Conservation (phyloP, 495 filamentous ascomycete species). For the Penicillium arizonense region DNA sequence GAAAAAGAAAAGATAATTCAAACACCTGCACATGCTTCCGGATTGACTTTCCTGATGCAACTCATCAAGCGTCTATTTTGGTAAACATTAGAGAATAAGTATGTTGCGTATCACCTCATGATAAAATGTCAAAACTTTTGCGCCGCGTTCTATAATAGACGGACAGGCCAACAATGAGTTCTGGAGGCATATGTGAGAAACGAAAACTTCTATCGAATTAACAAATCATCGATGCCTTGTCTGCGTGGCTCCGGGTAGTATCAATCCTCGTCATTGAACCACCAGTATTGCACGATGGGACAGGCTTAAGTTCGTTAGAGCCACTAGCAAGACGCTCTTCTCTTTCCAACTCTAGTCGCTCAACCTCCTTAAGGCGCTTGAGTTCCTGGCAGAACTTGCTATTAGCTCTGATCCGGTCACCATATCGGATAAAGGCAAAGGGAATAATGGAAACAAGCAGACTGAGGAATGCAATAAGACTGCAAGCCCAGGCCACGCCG, state of each 20-base stretch:
- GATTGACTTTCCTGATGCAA: neutral
- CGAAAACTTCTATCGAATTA: neutral
- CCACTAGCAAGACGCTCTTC: conserved; percentile 14
- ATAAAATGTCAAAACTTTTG: conserved; percentile 9
- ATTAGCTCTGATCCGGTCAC: conserved; percentile 29
- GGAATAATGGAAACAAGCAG: conserved; percentile 34
- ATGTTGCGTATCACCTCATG: neutral
- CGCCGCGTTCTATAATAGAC: too few species aligned
- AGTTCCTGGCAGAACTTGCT: conserved; percentile 40
- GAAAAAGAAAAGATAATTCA: neutral
- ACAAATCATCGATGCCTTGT: conserved; percentile 26
- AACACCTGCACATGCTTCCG: neutral
- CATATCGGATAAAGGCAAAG: conserved; percentile 37
- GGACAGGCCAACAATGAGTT: too few species aligned
- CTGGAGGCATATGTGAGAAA: neutral
- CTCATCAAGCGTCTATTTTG: neutral
- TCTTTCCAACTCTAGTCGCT: conserved; percentile 17
- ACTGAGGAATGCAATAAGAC: conserved; percentile 39
- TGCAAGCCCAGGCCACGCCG: conserved; percentile 43
- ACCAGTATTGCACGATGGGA: conserved; percentile 12
- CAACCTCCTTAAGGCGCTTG: conserved; percentile 34
- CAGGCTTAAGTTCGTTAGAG: conserved; percentile 7
- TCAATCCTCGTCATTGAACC: conserved; percentile 18
- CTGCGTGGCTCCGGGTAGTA: conserved; percentile 22
- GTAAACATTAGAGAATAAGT: conserved; percentile 9